Evolutionary conservation across 2,329 filamentous ascomycete species (phyloP), one percentile per base, ranked within the genome.

Genomic region (Fusarium secorum): DNA sequence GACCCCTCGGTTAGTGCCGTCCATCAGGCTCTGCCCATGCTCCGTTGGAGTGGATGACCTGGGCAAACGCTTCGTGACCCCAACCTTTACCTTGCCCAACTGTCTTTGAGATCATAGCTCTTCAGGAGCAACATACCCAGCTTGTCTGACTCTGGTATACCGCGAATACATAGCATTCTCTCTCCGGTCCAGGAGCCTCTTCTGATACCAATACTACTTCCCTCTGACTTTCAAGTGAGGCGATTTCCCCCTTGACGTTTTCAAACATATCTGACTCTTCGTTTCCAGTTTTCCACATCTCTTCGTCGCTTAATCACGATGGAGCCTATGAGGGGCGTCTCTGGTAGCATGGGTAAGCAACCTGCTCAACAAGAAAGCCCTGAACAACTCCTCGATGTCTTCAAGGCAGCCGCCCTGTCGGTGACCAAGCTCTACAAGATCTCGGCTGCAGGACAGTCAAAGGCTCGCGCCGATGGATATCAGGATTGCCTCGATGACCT

Each of bases 351-450:
- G 14, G 78, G 75, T 26, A 80, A 76, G 68, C 78, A 82, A 60
- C 66, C 76, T 56, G 66, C 74, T 44, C 77, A 77, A 46, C 74
- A 73, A 76, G 78, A 82, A 74, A 83, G 84, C 22, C 86, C 88
- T 22, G 89, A 91, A 77, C 86, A 90, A 78, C 89, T 98, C 51
- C 89, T 98, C 63, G 91, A 95, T 75, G 91, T 93, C 64, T 99
- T 99, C 86, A 96, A 94, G 81, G 90, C 92, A 20, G 96, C 96
- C 36, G 96, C 96, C 24, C 86, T 98, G 36, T 97, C 94, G 10
- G 95, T 98, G 60, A 98, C 96, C 51, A 97, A 97, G 77, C 90
- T 99, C 18, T 98, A 98, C 84, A 98, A 97, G 82, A 95, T 91
- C 41, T 95, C 95, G 6, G 91, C 93, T 17, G 86, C 90, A 35